Percentiles rank a stretch among this genome's conserved stretches.
Evolutionary conservation across 371 early-diverging fungal species (phyloP).

Genomic region (Mucor ambiguus): DNA sequence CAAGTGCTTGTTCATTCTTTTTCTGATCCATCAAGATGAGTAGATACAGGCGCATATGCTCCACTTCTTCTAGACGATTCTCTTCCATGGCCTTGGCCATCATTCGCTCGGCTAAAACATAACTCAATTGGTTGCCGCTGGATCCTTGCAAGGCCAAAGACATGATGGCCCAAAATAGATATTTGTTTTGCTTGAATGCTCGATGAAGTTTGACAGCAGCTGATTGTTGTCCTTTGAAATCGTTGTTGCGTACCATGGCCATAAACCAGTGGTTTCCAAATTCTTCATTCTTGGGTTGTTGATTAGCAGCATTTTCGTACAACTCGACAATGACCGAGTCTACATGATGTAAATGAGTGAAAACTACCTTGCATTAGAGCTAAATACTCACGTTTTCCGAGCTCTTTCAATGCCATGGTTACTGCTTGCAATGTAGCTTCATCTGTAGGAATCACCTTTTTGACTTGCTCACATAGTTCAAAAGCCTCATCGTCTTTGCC

Average conservation of each 20-base stretch:
- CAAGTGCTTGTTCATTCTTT: conserved; percentile 61
- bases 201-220: conserved; percentile 85
- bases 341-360: conserved; percentile 13
- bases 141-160: conserved; percentile 66
- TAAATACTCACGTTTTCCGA: conserved; percentile 55
- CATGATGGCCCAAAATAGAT: conserved; percentile 90
- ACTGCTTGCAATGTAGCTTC: conserved; percentile 76
- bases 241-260: conserved; percentile 74
- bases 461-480: conserved; percentile 72
- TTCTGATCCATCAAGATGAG: conserved; percentile 69
- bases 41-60: conserved; percentile 73
- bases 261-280: conserved; percentile 82
- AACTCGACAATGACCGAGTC: conserved; percentile 70
- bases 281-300: conserved; percentile 73
- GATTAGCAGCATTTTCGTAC: conserved; percentile 72
- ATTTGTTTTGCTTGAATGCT: conserved; percentile 73
- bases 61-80: conserved; percentile 50
- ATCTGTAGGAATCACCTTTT: conserved; percentile 69
- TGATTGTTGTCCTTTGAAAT: conserved; percentile 81
- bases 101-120: conserved; percentile 86
- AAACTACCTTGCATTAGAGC: no score
- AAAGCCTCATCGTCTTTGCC: conserved; percentile 73
- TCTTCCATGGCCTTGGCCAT: conserved; percentile 80
- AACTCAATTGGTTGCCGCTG: conserved; percentile 53
- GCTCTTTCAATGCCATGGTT: conserved; percentile 66